These are phyloP conservation scores for Saccharomycopsis sp. DNA, from an alignment of 805 yeast genomes.

Conservation along the genomic window DNA sequence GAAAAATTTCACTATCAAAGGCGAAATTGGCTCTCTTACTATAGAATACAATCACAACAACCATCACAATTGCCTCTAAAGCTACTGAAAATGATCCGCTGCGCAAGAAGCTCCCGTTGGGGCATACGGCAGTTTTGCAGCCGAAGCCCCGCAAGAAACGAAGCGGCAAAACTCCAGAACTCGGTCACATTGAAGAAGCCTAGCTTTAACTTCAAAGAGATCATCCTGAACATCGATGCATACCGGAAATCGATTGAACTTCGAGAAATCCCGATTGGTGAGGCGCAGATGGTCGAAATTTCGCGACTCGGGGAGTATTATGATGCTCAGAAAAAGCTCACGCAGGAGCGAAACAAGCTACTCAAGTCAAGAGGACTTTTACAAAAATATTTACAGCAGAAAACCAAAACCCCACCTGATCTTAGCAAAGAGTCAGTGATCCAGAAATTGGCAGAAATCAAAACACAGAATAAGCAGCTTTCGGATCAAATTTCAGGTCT, in stretches of 20 bases:
- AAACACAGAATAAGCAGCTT: slow-evolving; percentile 25
- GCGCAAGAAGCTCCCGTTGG: neutral
- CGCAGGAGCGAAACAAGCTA: slow-evolving; percentile 23
- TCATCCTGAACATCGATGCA: slow-evolving; percentile 26
- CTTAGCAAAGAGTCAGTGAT: slow-evolving; percentile 27
- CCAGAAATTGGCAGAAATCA: slow-evolving; percentile 24
- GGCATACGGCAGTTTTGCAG: neutral
- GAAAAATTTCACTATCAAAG: no score
- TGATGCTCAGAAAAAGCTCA: slow-evolving; percentile 25
- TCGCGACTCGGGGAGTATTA: slow-evolving; percentile 21
- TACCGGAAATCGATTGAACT: slow-evolving; percentile 29
- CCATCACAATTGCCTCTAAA: no score
- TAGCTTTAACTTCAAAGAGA: slow-evolving; percentile 30
- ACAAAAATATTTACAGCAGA: slow-evolving; percentile 16
- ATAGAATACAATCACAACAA: no score
- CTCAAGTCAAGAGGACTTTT: neutral
- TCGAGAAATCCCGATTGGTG: slow-evolving; percentile 26
- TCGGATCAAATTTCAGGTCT: slow-evolving; percentile 7
- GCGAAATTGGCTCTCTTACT: no score
- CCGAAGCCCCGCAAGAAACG: neutral
- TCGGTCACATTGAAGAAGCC: slow-evolving; percentile 26
- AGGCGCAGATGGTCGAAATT: neutral
- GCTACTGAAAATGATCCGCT: neutral
- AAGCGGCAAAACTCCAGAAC: neutral
- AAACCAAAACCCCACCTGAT: slow-evolving; percentile 27